Percentiles rank a stretch among this genome's conserved stretches.
phyloP scores from a whole-genome alignment of 2,329 filamentous ascomycete genomes.

The Aspergillus udagawae region DNA sequence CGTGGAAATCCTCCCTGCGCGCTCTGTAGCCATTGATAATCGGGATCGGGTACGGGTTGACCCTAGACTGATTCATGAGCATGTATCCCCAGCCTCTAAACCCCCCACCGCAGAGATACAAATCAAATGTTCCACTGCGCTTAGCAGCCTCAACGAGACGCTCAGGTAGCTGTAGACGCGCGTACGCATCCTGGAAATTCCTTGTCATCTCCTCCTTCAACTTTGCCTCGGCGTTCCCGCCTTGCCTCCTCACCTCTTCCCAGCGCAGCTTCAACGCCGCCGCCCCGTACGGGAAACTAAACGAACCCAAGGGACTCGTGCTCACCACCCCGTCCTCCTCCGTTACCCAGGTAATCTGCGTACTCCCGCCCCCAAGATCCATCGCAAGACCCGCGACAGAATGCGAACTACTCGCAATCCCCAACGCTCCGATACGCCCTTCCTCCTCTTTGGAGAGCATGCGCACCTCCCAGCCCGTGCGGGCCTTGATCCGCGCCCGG shows the following conservation, averaged over 20 bases:
- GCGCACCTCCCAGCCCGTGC: conserved; percentile 65
- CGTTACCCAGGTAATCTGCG: conserved; percentile 65
- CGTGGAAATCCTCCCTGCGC: conserved; percentile 56
- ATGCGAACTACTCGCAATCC: conserved; percentile 70
- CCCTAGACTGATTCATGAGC: conserved; percentile 71
- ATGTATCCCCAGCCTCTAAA: conserved; percentile 90
- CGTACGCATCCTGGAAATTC: conserved; percentile 60
- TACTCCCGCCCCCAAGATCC: conserved; percentile 76
- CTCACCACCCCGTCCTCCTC: conserved; percentile 47
- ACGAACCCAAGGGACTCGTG: conserved; percentile 53
- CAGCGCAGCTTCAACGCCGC: conserved; percentile 60
- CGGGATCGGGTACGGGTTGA: conserved; percentile 76
- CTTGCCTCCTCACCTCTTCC: conserved; percentile 40
- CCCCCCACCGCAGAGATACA: conserved; percentile 86
- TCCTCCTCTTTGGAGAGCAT: conserved; percentile 77
- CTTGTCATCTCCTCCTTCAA: conserved; percentile 54
- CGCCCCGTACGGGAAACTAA: conserved; percentile 67
- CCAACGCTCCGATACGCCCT: conserved; percentile 76
- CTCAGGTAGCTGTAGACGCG: conserved; percentile 53
- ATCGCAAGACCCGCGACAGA: conserved; percentile 75
- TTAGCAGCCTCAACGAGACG: conserved; percentile 45
- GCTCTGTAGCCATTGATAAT: conserved; percentile 77
- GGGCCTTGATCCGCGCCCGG: conserved; percentile 58
- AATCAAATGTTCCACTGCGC: conserved; percentile 53
- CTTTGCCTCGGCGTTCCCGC: conserved; percentile 43